phyloP scores from a whole-genome alignment of 2,329 filamentous ascomycete species.

The Scleromitrula shiraiana region DNA sequence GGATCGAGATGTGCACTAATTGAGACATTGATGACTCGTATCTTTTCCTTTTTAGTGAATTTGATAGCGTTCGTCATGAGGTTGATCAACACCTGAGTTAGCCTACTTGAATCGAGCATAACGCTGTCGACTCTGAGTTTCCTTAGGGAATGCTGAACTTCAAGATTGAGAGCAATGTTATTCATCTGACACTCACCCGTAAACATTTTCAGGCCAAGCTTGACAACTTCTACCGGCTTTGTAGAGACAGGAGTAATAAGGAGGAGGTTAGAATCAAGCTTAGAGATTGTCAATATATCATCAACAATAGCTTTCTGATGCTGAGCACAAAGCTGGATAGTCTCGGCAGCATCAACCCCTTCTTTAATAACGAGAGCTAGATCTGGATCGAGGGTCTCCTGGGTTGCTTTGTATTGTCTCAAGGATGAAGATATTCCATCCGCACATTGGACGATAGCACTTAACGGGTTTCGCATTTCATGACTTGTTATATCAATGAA shows the following conservation, averaged over 20 bases:
- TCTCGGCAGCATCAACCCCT: slow-evolving; percentile 69
- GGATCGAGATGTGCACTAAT: slow-evolving; percentile 13
- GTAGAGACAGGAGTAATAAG: slow-evolving; percentile 62
- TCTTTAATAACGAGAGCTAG: slow-evolving; percentile 42
- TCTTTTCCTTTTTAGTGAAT: slow-evolving; percentile 60
- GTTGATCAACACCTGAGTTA: slow-evolving; percentile 75
- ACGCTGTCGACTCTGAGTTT: slow-evolving; percentile 56
- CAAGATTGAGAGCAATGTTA: slow-evolving; percentile 57
- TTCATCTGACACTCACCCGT: slow-evolving; percentile 64
- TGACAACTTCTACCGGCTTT: slow-evolving; percentile 58
- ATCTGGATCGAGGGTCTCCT: slow-evolving; percentile 27
- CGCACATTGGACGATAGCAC: slow-evolving; percentile 54
- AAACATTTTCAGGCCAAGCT: slow-evolving; percentile 67
- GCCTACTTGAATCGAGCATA: slow-evolving; percentile 61
- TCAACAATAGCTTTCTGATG: slow-evolving; percentile 66
- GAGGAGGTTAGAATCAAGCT: slow-evolving; percentile 64
- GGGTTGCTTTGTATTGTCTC: slow-evolving; percentile 26
- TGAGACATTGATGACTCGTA: slow-evolving; percentile 44
- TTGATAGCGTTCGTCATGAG: slow-evolving; percentile 75
- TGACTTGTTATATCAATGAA: slow-evolving; percentile 63
- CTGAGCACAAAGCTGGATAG: slow-evolving; percentile 64
- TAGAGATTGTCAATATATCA: slow-evolving; percentile 53
- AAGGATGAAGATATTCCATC: slow-evolving; percentile 52
- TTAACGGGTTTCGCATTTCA: slow-evolving; percentile 66
- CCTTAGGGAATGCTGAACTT: slow-evolving; percentile 53